Conservation (phyloP, 2,329 filamentous ascomycete species). For the Volutella citrinella region DNA sequence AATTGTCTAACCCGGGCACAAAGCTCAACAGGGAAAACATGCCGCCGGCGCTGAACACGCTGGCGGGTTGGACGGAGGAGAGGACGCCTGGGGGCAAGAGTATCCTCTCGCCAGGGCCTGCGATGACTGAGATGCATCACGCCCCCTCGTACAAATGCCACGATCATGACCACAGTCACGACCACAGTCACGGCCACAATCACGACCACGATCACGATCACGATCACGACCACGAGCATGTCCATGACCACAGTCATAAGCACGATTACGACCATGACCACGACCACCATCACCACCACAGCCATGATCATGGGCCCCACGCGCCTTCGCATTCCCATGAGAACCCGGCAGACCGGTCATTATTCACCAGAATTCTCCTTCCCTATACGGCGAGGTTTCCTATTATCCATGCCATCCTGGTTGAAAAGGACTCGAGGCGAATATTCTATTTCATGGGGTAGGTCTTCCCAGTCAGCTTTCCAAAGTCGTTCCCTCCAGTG, state of each 20-base stretch:
- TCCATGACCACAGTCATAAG: constrained; percentile 12
- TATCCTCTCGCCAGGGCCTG: constrained; percentile 33
- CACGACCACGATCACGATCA: constrained; percentile 26
- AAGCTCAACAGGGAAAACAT: constrained; percentile 28
- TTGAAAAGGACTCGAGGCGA: constrained; percentile 86
- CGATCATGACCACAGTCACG: constrained; percentile 32
- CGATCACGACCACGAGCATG: constrained; percentile 25
- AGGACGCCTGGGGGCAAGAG: constrained; percentile 39
- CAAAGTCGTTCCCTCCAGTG: too few species aligned
- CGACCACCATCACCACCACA: constrained; percentile 16
- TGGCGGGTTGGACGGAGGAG: constrained; percentile 40
- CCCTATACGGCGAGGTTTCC: constrained; percentile 67
- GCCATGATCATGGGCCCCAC: constrained; percentile 19
- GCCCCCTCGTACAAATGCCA: constrained; percentile 15
- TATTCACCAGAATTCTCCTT: constrained; percentile 71
- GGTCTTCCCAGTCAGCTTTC: too few species aligned
- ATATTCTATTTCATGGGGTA: constrained; percentile 98
- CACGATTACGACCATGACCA: constrained; percentile 18
- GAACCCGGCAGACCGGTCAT: constrained; percentile 54
- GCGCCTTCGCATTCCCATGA: constrained; percentile 33
- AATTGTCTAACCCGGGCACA: constrained; percentile 28
- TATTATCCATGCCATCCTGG: constrained; percentile 78
- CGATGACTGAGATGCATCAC: constrained; percentile 26
- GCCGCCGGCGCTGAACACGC: constrained; percentile 30
- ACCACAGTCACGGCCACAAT: constrained; percentile 29